These are phyloP conservation scores for Calonectria honghensis DNA, from an alignment of 2,329 filamentous ascomycete genomes.

Conservation along the genomic window DNA sequence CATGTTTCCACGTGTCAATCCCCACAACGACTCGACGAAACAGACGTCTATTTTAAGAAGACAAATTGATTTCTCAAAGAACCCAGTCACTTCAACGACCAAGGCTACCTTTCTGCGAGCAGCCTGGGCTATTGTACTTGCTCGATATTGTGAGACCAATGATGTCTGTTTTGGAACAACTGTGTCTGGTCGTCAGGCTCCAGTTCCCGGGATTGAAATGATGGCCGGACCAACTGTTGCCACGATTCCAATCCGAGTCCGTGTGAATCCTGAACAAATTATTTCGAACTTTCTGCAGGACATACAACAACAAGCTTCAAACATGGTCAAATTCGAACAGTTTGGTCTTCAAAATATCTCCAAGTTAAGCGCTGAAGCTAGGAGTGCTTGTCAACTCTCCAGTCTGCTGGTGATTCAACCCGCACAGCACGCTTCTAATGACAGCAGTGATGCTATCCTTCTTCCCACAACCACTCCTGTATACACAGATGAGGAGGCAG, in stretches of 20 bases:
- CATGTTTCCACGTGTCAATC: conserved; percentile 64
- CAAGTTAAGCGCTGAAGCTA: conserved; percentile 35
- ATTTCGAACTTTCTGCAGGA: conserved; percentile 38
- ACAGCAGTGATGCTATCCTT: not conserved
- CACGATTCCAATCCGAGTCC: conserved; percentile 64
- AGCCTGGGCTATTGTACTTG: conserved; percentile 71
- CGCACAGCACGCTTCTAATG: not conserved
- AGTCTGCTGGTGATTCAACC: conserved; percentile 57
- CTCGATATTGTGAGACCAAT: conserved; percentile 63
- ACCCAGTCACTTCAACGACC: conserved; percentile 27
- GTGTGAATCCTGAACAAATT: conserved; percentile 53
- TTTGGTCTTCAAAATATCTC: conserved; percentile 50
- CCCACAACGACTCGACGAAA: conserved; percentile 67
- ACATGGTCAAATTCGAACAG: conserved; percentile 49
- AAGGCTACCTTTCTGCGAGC: conserved; percentile 54
- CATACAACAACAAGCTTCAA: conserved; percentile 42
- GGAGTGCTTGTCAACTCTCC: conserved; percentile 52
- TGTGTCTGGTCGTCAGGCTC: conserved; percentile 61
- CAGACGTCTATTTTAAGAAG: conserved; percentile 62
- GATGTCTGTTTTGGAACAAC: conserved; percentile 67
- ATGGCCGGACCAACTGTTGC: conserved; percentile 60
- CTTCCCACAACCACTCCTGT: not conserved
- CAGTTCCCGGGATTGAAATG: conserved; percentile 47
- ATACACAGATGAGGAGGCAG: conserved; percentile 29
- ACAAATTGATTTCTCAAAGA: not conserved